These are phyloP conservation scores for Aegilops umbellulata DNA, from an alignment of 176 grass and related monocot species.

Conservation along the genomic window DNA sequence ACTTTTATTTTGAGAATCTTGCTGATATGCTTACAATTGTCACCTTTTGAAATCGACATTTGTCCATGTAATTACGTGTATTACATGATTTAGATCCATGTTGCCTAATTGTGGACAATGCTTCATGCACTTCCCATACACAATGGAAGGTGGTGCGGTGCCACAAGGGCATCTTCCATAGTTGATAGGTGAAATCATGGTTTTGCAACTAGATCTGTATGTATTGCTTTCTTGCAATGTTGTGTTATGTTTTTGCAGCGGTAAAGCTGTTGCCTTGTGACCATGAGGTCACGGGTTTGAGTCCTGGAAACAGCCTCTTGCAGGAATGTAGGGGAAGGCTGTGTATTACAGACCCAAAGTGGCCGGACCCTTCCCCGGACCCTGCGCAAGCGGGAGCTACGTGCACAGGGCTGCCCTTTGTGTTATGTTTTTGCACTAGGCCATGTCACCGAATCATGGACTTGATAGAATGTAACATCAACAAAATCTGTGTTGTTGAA, in stretches of 20 bases:
- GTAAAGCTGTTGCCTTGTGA: too few relatives aligned
- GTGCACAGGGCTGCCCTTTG: neutral
- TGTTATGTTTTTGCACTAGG: neutral
- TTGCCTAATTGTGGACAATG: slow-evolving; percentile 1
- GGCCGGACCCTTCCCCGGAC: too few relatives aligned
- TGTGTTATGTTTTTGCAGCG: neutral
- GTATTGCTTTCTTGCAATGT: neutral
- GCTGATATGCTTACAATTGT: neutral
- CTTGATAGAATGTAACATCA: neutral
- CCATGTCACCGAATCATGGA: neutral
- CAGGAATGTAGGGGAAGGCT: too few relatives aligned
- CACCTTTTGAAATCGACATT: slow-evolving; percentile 9
- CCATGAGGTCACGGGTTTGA: too few relatives aligned
- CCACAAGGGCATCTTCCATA: neutral
- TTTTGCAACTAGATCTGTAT: neutral
- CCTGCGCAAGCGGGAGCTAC: too few relatives aligned
- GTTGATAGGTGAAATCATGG: neutral
- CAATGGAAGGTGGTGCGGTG: neutral
- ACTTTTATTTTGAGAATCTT: neutral
- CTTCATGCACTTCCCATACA: slow-evolving; percentile 1
- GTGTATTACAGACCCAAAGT: too few relatives aligned
- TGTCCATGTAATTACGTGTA: neutral
- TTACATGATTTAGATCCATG: neutral
- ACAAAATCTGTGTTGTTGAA: too few relatives aligned
- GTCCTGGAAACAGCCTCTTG: too few relatives aligned